Conservation (phyloP, 1,139 yeast genomes). For the Candida sojae region DNA sequence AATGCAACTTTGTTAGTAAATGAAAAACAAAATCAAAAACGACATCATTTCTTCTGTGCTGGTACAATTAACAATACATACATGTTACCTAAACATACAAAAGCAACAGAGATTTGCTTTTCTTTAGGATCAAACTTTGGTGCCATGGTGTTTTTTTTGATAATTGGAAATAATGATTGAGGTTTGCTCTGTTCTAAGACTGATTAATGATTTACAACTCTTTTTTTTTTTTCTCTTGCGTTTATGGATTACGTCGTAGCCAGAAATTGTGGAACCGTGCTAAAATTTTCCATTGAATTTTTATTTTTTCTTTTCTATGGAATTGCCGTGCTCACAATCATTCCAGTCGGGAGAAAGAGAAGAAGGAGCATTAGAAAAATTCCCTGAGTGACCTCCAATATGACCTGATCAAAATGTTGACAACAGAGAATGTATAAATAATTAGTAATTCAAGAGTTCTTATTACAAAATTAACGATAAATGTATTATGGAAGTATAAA, state of each 20-base stretch:
- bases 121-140: slow-evolving; percentile 22
- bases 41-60: no score
- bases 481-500: neutral
- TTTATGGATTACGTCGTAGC: neutral
- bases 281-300: no score
- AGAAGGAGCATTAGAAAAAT: no score
- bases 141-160: slow-evolving; percentile 13
- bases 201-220: neutral
- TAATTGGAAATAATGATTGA: neutral
- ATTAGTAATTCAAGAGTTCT: no score
- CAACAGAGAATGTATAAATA: no score
- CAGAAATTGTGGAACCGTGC: neutral
- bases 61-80: slow-evolving; percentile 32
- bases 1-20: slow-evolving; percentile 15
- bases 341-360: no score
- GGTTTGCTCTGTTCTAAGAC: neutral
- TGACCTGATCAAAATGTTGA: no score
- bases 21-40: neutral
- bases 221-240: neutral
- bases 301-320: no score
- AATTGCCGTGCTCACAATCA: no score
- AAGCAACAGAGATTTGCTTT: slow-evolving; percentile 64
- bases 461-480: neutral
- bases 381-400: no score
- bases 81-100: slow-evolving; percentile 92